Base-by-base conservation (phyloP, 768 basidiomycete genomes). In the Naganishia friedmannii region DNA sequence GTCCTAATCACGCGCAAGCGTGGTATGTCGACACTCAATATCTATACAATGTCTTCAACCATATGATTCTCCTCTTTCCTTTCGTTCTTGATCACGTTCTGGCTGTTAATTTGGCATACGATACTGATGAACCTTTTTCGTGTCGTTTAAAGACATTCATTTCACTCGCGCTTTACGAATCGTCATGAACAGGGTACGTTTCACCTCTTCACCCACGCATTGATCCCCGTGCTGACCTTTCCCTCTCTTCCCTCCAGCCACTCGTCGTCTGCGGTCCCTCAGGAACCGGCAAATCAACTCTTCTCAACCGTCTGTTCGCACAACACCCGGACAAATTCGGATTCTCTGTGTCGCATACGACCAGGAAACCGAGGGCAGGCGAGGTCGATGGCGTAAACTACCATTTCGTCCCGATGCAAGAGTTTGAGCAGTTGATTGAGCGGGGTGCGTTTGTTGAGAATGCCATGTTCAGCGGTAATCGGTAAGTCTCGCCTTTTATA, bases 331-430 rank as follows among this genome's bases (percentile, higher is more conserved):
- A 89, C 80, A 87, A 85, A 70, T 97, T 97, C 79, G 90, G 91
- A 10, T 98, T 97, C 84, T 90, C 89, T 78, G 89, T 98, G 67
- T 96, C 93, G 48, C 95, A 97, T 83, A 98, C 95, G 6, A 98
- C 95, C 9, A 88, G 95, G 56, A 77, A 83, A 0, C 92, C 93
- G 0, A 86, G 95, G 29, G 86, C 88, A 12, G 92, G 91, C 21
- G 95, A 97, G 75, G 82, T 82, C 32, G 84, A 93, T 78, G 93
- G 93, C 63, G 86, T 86, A 74, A 88, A 92, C 71, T 98, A 98
- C 81, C 86, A 93, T 81, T 98, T 96, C 75, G 88, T 92, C 15
- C 83, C 85, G 15, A 82, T 83, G 32, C 86, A 89, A n/a, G 82
- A 80, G 26, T 98, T 98, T 83, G 85, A 85, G 74, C 82, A 85